A percentile compares a stretch with the other conserved stretches of the same genome.
These are phyloP conservation scores for Acer negundo DNA, from an alignment of 345 rosid genomes.

Conservation along the genomic window DNA sequence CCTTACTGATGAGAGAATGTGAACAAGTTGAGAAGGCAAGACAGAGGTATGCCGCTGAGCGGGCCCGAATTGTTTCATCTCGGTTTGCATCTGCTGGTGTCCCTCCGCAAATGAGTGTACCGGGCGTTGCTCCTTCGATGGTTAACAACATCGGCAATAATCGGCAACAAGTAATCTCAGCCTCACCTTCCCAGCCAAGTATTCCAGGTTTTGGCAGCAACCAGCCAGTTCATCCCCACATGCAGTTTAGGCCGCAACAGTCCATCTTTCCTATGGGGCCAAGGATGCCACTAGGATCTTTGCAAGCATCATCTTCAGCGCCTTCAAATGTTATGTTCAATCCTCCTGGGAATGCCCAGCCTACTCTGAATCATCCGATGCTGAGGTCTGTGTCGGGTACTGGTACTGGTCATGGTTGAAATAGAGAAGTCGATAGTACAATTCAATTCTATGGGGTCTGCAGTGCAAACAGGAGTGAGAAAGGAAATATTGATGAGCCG, in stretches of 20 bases:
- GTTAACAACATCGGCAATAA: constrained; percentile 50
- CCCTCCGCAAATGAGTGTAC: constrained; percentile 46
- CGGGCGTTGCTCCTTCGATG: constrained; percentile 55
- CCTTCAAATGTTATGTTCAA: constrained; percentile 58
- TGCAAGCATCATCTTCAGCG: constrained; percentile 67
- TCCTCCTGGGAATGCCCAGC: constrained; percentile 49
- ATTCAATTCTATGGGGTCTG: constrained; percentile 15
- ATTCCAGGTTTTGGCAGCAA: constrained; percentile 55
- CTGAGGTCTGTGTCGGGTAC: constrained; percentile 66
- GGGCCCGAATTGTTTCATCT: constrained; percentile 62
- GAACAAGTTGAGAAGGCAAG: constrained; percentile 96
- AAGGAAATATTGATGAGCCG: constrained; percentile 6
- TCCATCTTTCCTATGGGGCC: constrained; percentile 70
- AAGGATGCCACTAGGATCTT: constrained; percentile 67
- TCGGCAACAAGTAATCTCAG: constrained; percentile 54
- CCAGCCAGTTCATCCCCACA: constrained; percentile 66
- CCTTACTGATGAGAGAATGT: constrained; percentile 89
- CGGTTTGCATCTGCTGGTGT: constrained; percentile 59
- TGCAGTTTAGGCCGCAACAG: constrained; percentile 82
- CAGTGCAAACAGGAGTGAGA: constrained; percentile 7
- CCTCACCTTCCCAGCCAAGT: constrained; percentile 66
- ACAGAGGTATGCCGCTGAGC: constrained; percentile 78
- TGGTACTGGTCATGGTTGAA: constrained; percentile 65
- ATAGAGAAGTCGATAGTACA: background rate
- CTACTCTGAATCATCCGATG: constrained; percentile 60